Conservation (phyloP, 1,284 basidiomycete species). For the Ganoderma lingzhi region DNA sequence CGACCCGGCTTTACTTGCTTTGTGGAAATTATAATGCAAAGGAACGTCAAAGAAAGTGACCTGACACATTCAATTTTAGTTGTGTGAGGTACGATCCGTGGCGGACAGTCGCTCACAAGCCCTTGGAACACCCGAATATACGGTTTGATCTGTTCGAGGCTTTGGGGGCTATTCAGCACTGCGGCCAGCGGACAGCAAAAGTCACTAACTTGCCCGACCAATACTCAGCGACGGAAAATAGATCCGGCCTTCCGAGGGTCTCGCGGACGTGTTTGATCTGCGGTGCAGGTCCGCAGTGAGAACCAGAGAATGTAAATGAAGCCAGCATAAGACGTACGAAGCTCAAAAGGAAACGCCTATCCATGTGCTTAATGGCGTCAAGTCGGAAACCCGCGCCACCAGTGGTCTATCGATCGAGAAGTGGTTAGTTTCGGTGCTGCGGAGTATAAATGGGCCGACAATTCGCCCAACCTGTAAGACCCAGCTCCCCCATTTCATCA, state of each 20-base stretch:
- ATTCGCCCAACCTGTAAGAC: constrained; percentile 57
- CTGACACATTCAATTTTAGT: constrained; percentile 45
- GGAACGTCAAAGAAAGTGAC: constrained; percentile 84
- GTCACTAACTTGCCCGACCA: constrained; percentile 72
- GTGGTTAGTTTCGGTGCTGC: constrained; percentile 3
- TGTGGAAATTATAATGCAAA: constrained; percentile 74
- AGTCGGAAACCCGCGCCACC: constrained; percentile 85
- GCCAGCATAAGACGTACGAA: constrained; percentile 59
- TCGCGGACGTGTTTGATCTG: constrained; percentile 62
- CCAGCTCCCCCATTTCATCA: constrained; percentile 76
- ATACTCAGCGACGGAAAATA: constrained; percentile 80
- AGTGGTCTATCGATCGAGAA: constrained; percentile 62
- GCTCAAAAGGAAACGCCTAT: constrained; percentile 66
- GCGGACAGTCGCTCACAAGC: constrained; percentile 50
- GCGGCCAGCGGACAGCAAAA: background rate
- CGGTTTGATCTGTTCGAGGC: constrained; percentile 58
- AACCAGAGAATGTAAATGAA: constrained; percentile 48
- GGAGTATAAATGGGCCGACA: constrained; percentile 2
- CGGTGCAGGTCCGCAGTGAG: constrained; percentile 27
- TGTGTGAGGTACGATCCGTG: background rate
- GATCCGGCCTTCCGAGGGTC: constrained; percentile 50
- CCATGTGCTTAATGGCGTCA: constrained; percentile 90
- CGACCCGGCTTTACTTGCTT: constrained; percentile 66
- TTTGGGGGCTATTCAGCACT: constrained; percentile 35
- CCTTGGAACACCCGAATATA: constrained; percentile 70